Evolutionary conservation across 805 yeast species (phyloP).

Genomic region (Starmerella bombi): DNA sequence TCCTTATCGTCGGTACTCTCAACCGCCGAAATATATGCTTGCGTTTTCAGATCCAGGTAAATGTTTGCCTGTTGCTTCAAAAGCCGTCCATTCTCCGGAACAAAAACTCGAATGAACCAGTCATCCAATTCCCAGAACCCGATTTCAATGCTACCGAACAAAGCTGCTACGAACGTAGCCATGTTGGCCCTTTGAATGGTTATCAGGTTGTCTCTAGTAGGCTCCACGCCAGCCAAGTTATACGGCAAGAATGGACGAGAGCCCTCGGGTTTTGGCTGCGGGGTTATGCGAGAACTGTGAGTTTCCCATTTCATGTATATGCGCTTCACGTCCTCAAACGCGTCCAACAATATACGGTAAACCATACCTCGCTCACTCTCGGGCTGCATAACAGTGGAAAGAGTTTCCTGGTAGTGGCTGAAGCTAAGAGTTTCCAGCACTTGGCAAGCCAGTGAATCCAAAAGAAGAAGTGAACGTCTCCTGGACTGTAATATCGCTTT

Average conservation of each 20-base stretch:
- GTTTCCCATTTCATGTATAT: constrained; percentile 33
- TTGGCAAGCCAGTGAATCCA: constrained; percentile 75
- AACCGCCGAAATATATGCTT: constrained; percentile 81
- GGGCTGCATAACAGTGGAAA: constrained; percentile 52
- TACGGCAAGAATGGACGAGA: constrained; percentile 18
- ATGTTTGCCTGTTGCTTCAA: constrained; percentile 70
- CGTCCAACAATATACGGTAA: constrained; percentile 53
- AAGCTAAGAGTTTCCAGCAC: constrained; percentile 49
- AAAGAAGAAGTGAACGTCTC: constrained; percentile 38
- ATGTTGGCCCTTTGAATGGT: constrained; percentile 74
- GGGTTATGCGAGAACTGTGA: constrained; percentile 8
- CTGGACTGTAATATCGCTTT: constrained; percentile 14
- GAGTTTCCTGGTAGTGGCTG: constrained; percentile 63
- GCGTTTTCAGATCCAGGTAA: constrained; percentile 81
- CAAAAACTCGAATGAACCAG: constrained; percentile 72
- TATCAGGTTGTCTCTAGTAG: constrained; percentile 31
- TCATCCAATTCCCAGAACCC: constrained; percentile 81
- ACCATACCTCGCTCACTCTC: constrained; percentile 49
- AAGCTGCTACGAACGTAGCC: constrained; percentile 77
- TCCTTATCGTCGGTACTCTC: constrained; percentile 37
- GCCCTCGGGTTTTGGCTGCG: constrained; percentile 11
- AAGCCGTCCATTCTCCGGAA: constrained; percentile 54
- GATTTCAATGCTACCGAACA: constrained; percentile 69
- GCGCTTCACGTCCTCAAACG: constrained; percentile 64
- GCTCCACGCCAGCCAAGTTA: constrained; percentile 14